Evolutionary conservation across 495 filamentous ascomycete species (phyloP).

Genomic region (Penicillium pulvis): DNA sequence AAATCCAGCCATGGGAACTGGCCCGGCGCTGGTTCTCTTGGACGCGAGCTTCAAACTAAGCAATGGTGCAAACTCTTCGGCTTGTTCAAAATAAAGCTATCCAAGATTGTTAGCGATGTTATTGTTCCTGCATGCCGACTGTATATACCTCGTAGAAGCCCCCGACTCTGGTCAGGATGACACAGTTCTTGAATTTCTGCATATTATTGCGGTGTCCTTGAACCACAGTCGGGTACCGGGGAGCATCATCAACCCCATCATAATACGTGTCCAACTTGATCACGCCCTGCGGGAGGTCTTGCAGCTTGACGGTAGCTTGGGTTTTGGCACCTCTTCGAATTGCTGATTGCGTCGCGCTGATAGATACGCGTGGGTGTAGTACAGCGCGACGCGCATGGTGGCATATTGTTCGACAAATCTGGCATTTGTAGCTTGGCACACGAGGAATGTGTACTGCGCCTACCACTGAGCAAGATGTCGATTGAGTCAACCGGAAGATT

Average conservation of each 20-base stretch:
- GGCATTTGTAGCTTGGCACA: slow-evolving; percentile 18
- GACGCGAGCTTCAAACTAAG: slow-evolving; percentile 86
- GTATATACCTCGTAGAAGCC: slow-evolving; percentile 81
- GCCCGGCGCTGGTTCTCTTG: slow-evolving; percentile 72
- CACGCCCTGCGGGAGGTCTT: slow-evolving; percentile 66
- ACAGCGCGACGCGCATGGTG: slow-evolving; percentile 35
- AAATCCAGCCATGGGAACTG: slow-evolving; percentile 90
- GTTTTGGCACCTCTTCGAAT: slow-evolving; percentile 51
- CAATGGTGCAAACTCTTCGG: slow-evolving; percentile 81
- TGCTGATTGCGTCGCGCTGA: slow-evolving; percentile 12
- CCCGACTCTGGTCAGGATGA: slow-evolving; percentile 87
- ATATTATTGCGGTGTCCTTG: slow-evolving; percentile 89
- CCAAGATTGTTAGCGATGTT: neutral
- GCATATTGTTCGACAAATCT: slow-evolving; percentile 34
- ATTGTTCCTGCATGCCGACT: neutral
- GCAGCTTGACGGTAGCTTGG: slow-evolving; percentile 55
- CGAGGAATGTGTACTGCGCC: neutral
- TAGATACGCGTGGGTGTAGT: slow-evolving; percentile 21
- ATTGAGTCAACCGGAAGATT: slow-evolving; percentile 14
- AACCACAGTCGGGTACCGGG: slow-evolving; percentile 82
- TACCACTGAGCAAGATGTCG: slow-evolving; percentile 1
- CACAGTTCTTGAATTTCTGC: slow-evolving; percentile 83
- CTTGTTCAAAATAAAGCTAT: slow-evolving; percentile 88
- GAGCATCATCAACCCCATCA: slow-evolving; percentile 50
- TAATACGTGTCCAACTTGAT: slow-evolving; percentile 51